Evolutionary conservation across 352 stramenopile genomes (phyloP).

Genomic region (Globisporangium parvum): DNA sequence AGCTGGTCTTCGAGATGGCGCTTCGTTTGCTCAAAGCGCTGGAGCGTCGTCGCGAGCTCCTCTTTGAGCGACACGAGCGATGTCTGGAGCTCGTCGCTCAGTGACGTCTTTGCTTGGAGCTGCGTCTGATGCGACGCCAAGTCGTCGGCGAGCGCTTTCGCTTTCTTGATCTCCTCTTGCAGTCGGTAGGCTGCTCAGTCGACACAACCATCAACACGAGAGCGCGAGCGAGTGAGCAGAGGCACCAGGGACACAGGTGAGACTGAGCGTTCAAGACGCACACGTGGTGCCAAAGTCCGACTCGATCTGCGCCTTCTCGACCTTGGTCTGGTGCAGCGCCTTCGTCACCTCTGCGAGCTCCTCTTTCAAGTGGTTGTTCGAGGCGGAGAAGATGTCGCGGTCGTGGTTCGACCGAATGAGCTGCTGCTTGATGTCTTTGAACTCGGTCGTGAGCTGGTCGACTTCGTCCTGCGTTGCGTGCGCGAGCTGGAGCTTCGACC

Average conservation of each 20-base stretch:
- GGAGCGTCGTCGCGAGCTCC: slow-evolving; percentile 44
- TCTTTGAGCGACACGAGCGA: slow-evolving; percentile 59
- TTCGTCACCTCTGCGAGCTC: slow-evolving; percentile 62
- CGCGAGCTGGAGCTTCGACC: slow-evolving; percentile 62
- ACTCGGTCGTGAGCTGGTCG: slow-evolving; percentile 45
- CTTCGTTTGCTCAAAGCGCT: slow-evolving; percentile 65
- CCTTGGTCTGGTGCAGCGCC: slow-evolving; percentile 50
- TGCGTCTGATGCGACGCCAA: slow-evolving; percentile 28
- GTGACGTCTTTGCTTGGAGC: slow-evolving; percentile 38
- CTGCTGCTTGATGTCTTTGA: slow-evolving; percentile 61
- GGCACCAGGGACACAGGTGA: too few species aligned
- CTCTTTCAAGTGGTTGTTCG: slow-evolving; percentile 73
- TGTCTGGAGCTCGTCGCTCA: slow-evolving; percentile 50
- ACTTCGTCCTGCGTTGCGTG: slow-evolving; percentile 64
- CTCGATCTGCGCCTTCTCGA: slow-evolving; percentile 69
- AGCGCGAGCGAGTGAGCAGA: background rate
- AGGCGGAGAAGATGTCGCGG: slow-evolving; percentile 68
- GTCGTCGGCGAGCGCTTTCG: slow-evolving; percentile 36
- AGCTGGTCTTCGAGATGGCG: slow-evolving; percentile 75
- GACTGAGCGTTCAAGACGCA: too few species aligned
- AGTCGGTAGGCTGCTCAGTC: slow-evolving; percentile 34
- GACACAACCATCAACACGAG: background rate
- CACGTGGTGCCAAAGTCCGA: slow-evolving; percentile 62
- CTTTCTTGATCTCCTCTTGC: slow-evolving; percentile 67
- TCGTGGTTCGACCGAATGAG: slow-evolving; percentile 67